phyloP scores from a whole-genome alignment of 140 eudicot genomes.

The Anethum foeniculum region DNA sequence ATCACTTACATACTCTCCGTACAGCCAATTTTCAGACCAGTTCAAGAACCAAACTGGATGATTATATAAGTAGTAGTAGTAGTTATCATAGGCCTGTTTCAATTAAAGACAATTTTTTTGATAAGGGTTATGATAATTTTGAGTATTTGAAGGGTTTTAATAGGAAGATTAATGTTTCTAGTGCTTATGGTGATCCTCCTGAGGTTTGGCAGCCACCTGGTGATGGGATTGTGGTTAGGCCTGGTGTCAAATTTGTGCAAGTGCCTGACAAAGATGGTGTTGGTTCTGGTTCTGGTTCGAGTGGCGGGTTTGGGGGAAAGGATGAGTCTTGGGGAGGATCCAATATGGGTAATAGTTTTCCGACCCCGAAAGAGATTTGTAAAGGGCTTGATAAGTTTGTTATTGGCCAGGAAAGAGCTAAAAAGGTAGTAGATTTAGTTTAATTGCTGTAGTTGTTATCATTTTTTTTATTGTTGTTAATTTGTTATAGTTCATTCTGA shows the following conservation, averaged over 20 bases:
- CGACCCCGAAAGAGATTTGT: constrained; percentile 19
- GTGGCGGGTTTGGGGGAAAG: constrained; percentile 10
- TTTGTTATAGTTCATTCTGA: too few relatives aligned
- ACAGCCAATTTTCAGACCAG: constrained; percentile 18
- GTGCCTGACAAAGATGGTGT: constrained; percentile 5
- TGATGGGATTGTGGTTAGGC: constrained; percentile 19
- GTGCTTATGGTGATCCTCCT: constrained; percentile 22
- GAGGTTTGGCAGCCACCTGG: constrained; percentile 22
- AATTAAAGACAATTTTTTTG: constrained; percentile 25
- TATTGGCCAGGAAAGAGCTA: constrained; percentile 17
- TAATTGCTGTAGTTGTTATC: background rate
- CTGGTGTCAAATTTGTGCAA: constrained; percentile 13
- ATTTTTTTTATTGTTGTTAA: too few relatives aligned
- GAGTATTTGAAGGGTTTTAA: constrained; percentile 13
- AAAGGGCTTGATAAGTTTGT: constrained; percentile 20
- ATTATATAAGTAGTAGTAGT: constrained; percentile 12
- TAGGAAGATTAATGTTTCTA: constrained; percentile 26
- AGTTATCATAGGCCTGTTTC: constrained; percentile 27
- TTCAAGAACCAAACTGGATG: constrained; percentile 19
- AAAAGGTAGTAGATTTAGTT: constrained; percentile 10
- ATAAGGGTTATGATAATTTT: constrained; percentile 4
- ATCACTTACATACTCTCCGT: constrained; percentile 36
- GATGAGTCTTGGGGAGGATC: constrained; percentile 19
- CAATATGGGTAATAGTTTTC: constrained; percentile 12
- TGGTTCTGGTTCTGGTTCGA: constrained; percentile 4